phyloP scores from a whole-genome alignment of 2,329 filamentous ascomycete genomes.

The Talaromyces sp. region DNA sequence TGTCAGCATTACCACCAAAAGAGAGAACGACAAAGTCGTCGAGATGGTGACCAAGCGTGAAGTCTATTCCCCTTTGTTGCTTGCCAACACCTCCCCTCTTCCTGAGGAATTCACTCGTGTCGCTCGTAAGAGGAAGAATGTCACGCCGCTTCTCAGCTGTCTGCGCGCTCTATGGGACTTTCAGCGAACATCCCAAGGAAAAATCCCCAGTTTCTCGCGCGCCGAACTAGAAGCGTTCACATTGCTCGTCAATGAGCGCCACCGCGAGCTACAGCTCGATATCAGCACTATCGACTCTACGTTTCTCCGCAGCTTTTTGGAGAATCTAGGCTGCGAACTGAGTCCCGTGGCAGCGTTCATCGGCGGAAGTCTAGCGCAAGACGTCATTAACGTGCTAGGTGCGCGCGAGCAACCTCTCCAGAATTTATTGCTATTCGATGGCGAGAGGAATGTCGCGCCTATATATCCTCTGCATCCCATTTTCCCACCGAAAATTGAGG shows the following conservation, averaged over 20 bases:
- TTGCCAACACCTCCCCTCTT: conserved; percentile 76
- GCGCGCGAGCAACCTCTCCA: conserved; percentile 91
- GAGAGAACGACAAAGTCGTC: conserved; percentile 66
- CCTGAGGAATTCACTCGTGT: conserved; percentile 66
- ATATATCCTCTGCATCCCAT: conserved; percentile 78
- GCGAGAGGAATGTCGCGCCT: conserved; percentile 70
- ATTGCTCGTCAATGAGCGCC: conserved; percentile 69
- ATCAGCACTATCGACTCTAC: conserved; percentile 64
- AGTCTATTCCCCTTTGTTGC: conserved; percentile 78
- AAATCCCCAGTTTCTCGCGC: conserved; percentile 53
- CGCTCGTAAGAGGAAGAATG: conserved; percentile 64
- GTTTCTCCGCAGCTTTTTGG: conserved; percentile 77
- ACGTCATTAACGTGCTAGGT: conserved; percentile 94
- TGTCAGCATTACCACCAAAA: conserved; percentile 64
- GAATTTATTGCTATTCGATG: conserved; percentile 90
- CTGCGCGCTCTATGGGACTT: conserved; percentile 90
- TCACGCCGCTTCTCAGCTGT: conserved; percentile 81
- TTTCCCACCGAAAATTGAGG: conserved; percentile 38
- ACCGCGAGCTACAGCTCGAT: conserved; percentile 69
- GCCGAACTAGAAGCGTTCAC: conserved; percentile 75
- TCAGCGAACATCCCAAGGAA: conserved; percentile 55
- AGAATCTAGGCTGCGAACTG: conserved; percentile 79
- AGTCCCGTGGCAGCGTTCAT: conserved; percentile 84
- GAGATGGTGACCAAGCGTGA: conserved; percentile 92
- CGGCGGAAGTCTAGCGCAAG: conserved; percentile 86